These are phyloP conservation scores for Tylopilus sp. DNA, from an alignment of 1,284 basidiomycete genomes.

Conservation along the genomic window DNA sequence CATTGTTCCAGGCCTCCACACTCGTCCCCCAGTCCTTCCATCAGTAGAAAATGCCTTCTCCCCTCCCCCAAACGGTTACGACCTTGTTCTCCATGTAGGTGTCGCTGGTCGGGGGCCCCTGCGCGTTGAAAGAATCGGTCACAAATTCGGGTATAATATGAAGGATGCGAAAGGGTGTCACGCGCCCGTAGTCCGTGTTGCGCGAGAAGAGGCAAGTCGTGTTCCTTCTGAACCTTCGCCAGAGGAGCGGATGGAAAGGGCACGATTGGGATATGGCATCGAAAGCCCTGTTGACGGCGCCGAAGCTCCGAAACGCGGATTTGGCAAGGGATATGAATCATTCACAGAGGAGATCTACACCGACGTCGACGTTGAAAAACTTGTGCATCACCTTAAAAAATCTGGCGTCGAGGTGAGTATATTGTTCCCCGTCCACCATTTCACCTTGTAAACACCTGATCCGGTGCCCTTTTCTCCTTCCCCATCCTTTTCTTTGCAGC, in stretches of 20 bases:
- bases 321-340: constrained; percentile 48
- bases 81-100: constrained; percentile 71
- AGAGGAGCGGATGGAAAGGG: constrained; percentile 36
- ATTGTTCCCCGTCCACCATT: background rate
- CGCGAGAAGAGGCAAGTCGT: constrained; percentile 25
- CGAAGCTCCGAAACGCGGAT: constrained; percentile 43
- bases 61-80: constrained; percentile 57
- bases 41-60: constrained; percentile 33
- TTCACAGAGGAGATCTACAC: constrained; percentile 46
- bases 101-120: constrained; percentile 62
- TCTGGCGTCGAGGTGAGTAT: constrained; percentile 55
- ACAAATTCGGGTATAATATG: constrained; percentile 69
- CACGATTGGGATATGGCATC: constrained; percentile 29
- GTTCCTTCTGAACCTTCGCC: constrained; percentile 30
- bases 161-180: constrained; percentile 60
- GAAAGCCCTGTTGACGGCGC: constrained; percentile 27
- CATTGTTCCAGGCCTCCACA: constrained; percentile 56
- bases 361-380: constrained; percentile 44
- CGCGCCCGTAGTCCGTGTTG: constrained; percentile 48
- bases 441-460: constrained; percentile 8
- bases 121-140: constrained; percentile 62
- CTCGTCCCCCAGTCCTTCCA: constrained; percentile 58
- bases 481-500: constrained; percentile 33
- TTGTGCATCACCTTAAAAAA: constrained; percentile 56
- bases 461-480: background rate